Conservation (phyloP, 768 basidiomycete genomes). For the Lentinula sp. region DNA sequence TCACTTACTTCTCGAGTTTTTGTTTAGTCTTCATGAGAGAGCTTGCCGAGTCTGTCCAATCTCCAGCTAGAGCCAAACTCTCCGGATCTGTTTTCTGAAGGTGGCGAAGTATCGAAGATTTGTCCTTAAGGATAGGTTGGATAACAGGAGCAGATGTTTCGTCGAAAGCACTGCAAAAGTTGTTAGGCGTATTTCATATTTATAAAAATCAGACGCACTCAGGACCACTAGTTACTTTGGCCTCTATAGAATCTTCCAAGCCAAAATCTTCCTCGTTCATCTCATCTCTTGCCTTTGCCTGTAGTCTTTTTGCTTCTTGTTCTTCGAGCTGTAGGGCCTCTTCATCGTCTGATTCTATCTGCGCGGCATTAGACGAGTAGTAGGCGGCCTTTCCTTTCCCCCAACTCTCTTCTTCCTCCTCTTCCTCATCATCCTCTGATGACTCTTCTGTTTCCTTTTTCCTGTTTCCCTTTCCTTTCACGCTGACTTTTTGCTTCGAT, state of each 20-base stretch:
- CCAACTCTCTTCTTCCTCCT: conserved; percentile 69
- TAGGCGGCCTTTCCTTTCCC: conserved; percentile 75
- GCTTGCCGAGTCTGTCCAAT: conserved; percentile 71
- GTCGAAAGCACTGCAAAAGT: conserved; percentile 24
- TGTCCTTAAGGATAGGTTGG: conserved; percentile 45
- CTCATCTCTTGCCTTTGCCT: conserved; percentile 64
- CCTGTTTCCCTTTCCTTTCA: conserved; percentile 17
- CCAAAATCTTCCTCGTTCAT: conserved; percentile 84
- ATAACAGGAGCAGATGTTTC: conserved; percentile 30
- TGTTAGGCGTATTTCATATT: neutral
- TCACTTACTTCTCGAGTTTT: conserved; percentile 48
- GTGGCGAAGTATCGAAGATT: conserved; percentile 52
- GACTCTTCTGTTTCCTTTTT: conserved; percentile 21
- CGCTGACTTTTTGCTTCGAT: conserved; percentile 15
- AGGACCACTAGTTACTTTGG: conserved; percentile 19
- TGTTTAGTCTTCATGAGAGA: conserved; percentile 45
- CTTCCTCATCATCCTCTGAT: conserved; percentile 11
- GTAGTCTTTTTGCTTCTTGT: conserved; percentile 77
- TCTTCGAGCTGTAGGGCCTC: conserved; percentile 87
- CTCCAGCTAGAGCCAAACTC: conserved; percentile 71
- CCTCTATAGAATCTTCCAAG: conserved; percentile 52
- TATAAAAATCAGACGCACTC: conserved; percentile 24
- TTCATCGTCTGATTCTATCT: conserved; percentile 82
- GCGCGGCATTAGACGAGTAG: conserved; percentile 79
- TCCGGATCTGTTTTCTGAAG: conserved; percentile 76